Evolutionary conservation across 768 basidiomycete genomes (phyloP).

Genomic region (Filobasidium wieringae): DNA sequence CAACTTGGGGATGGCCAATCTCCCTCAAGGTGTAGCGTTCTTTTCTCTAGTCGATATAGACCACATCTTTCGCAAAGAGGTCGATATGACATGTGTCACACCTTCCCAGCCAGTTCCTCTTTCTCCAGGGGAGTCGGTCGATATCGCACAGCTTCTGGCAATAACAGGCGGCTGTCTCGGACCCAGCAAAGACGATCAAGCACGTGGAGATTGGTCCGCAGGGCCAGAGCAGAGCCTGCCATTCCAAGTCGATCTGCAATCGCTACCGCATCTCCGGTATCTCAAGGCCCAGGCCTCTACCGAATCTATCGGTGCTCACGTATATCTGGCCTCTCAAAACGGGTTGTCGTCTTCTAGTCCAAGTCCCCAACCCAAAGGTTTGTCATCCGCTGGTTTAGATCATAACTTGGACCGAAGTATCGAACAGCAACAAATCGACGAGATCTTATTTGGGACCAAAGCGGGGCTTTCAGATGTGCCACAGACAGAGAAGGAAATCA

Average conservation of each 20-base stretch:
- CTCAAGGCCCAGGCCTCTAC: background rate
- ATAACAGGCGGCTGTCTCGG: conserved; percentile 51
- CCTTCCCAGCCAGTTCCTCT: conserved; percentile 78
- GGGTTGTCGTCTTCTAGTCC: background rate
- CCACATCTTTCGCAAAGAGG: conserved; percentile 80
- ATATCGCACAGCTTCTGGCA: conserved; percentile 54
- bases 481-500: too few relatives aligned
- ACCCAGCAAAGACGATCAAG: background rate
- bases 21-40: conserved; percentile 90
- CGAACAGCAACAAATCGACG: too few relatives aligned
- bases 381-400: too few relatives aligned
- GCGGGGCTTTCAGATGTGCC: too few relatives aligned
- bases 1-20: conserved; percentile 86
- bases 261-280: background rate
- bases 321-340: background rate
- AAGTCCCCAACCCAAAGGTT: too few relatives aligned
- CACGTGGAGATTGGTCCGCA: background rate
- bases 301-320: background rate
- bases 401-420: too few relatives aligned
- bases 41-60: conserved; percentile 96
- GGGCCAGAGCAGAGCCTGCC: background rate
- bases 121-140: conserved; percentile 73
- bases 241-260: background rate
- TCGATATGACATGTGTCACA: conserved; percentile 88
- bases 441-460: too few relatives aligned